Conservation (phyloP, 495 filamentous ascomycete genomes). For the Xylaria sp. region DNA sequence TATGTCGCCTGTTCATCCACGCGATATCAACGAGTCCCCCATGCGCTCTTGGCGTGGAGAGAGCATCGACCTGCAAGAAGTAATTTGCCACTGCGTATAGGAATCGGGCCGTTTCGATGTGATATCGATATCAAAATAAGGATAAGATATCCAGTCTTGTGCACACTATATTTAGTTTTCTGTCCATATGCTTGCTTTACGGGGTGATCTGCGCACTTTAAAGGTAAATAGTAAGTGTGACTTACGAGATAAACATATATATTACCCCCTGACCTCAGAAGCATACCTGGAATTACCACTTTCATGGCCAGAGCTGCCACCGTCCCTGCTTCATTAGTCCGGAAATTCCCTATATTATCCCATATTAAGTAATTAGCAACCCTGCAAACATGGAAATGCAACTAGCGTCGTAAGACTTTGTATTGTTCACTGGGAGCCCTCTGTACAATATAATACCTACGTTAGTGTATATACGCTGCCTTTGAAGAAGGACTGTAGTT, state of each 20-base stretch:
- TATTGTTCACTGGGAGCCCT: not conserved
- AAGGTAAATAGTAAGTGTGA: not conserved
- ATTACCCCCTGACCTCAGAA: not conserved
- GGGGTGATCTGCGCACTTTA: not conserved
- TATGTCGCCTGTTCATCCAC: not conserved
- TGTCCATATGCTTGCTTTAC: not conserved
- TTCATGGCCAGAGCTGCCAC: not conserved
- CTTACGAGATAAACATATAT: not conserved
- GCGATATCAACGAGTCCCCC: not conserved
- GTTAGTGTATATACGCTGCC: not conserved
- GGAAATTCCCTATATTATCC: not conserved
- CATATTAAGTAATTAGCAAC: not conserved
- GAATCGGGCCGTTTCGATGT: conserved; percentile 1
- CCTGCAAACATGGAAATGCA: not conserved
- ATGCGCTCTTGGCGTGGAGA: not conserved
- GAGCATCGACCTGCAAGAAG: not conserved
- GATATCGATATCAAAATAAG: not conserved
- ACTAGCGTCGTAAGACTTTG: not conserved
- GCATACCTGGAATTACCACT: not conserved
- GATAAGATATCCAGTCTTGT: not conserved
- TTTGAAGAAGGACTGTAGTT: not conserved
- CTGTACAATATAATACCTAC: not conserved
- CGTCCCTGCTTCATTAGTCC: not conserved
- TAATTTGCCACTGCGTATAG: not conserved
- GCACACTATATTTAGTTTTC: not conserved